phyloP scores from a whole-genome alignment of 2,329 filamentous ascomycete genomes.

The Alternaria solani region DNA sequence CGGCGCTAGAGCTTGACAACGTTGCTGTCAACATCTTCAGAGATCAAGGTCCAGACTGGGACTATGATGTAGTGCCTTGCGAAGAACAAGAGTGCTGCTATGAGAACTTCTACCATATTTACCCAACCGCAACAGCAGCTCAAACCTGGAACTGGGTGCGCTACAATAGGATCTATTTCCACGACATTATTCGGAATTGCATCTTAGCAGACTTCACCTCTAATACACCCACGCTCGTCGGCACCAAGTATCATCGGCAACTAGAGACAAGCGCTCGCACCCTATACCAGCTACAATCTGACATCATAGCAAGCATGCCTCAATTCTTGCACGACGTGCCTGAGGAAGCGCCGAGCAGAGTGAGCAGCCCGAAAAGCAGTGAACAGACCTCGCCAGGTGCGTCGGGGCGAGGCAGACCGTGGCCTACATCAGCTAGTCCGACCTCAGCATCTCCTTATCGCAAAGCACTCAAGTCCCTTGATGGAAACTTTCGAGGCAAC shows the following conservation, averaged over 20 bases:
- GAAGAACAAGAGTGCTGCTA: slow-evolving; percentile 25
- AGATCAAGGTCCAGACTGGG: slow-evolving; percentile 29
- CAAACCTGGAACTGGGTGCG: slow-evolving; percentile 48
- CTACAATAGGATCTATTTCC: slow-evolving; percentile 44
- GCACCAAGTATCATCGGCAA: slow-evolving; percentile 26
- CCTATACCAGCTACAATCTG: slow-evolving; percentile 39
- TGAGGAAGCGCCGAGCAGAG: slow-evolving; percentile 15
- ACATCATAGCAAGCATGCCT: slow-evolving; percentile 46
- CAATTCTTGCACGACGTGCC: slow-evolving; percentile 47
- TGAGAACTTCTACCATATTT: slow-evolving; percentile 43
- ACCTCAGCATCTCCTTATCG: not conserved
- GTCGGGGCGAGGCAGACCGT: not conserved
- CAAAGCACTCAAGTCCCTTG: slow-evolving; percentile 21
- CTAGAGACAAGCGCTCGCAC: slow-evolving; percentile 33
- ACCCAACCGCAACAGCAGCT: slow-evolving; percentile 34
- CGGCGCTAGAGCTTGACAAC: slow-evolving; percentile 36
- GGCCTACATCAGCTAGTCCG: not conserved
- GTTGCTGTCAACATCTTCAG: slow-evolving; percentile 32
- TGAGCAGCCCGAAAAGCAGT: not conserved
- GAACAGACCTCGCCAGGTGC: not conserved
- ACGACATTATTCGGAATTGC: slow-evolving; percentile 47
- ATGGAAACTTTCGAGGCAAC: slow-evolving; percentile 33
- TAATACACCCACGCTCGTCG: slow-evolving; percentile 37
- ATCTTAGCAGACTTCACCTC: slow-evolving; percentile 37
- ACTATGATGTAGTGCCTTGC: slow-evolving; percentile 30